Percentiles rank a stretch among this genome's conserved stretches.
These are phyloP conservation scores for Blastobotrys robertii DNA, from an alignment of 805 yeast species.

Conservation along the genomic window DNA sequence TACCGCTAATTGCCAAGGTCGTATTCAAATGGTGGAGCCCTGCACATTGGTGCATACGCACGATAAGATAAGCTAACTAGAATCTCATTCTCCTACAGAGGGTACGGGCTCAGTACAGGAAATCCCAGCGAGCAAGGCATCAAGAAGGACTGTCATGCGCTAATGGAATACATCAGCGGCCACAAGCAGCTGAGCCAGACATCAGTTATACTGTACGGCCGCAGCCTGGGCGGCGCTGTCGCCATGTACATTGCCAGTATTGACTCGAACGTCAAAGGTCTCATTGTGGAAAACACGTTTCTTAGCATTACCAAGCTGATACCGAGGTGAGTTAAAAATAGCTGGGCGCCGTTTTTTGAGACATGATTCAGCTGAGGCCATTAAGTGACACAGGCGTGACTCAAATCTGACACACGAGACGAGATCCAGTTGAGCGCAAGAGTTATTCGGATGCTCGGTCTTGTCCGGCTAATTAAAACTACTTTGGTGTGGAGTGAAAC, in stretches of 20 bases:
- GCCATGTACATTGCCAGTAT: conserved; percentile 67
- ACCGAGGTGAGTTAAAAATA: conserved; percentile 24
- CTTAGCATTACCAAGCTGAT: conserved; percentile 50
- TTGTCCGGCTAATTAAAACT: too few species aligned
- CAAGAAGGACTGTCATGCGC: conserved; percentile 71
- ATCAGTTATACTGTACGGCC: conserved; percentile 63
- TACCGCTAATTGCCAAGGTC: background rate
- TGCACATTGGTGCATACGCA: too few species aligned
- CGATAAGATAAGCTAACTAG: too few species aligned
- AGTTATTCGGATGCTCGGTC: too few species aligned
- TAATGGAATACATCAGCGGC: conserved; percentile 45
- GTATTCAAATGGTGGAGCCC: too few species aligned
- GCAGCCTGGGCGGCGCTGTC: conserved; percentile 94
- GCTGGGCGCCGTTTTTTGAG: too few species aligned
- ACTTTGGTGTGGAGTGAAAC: too few species aligned
- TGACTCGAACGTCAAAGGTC: conserved; percentile 44
- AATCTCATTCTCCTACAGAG: conserved; percentile 68
- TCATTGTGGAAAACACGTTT: conserved; percentile 83
- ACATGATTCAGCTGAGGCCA: too few species aligned
- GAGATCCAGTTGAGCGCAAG: too few species aligned
- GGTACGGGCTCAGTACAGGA: conserved; percentile 81
- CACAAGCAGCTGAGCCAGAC: conserved; percentile 46
- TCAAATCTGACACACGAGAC: too few species aligned
- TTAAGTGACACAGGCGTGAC: too few species aligned
- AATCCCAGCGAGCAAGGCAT: conserved; percentile 66